Evolutionary conservation across 1,139 yeast species (phyloP), one percentile per base, ranked within the genome.

Genomic region (Pichia terricola): DNA sequence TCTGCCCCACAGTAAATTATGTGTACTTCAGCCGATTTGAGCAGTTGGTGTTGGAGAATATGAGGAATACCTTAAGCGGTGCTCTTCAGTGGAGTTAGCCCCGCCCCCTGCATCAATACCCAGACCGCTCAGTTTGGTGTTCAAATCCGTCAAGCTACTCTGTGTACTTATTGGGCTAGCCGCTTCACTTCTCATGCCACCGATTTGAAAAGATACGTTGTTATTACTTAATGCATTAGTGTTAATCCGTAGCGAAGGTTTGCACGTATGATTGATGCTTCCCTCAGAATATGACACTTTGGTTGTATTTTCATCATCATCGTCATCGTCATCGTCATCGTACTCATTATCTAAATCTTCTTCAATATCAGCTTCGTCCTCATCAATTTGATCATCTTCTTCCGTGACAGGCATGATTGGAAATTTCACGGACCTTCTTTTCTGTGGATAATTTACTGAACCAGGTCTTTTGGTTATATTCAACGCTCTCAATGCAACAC

Each of bases 311-410:
- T 16, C 22, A 16, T 16, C 22, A 16, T 16, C 22, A 16, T 16
- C 22, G 22, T 16, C 22, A 16, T n/a, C n/a, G 32, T 47, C 50
- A 32, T 42, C 50, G 26, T 40, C 35, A 28, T 39, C 41, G 11
- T 47, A 44, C 27, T 47, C 39, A 37, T 42, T 35, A 34, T 43
- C 50, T 2, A 47, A 45, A 28, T 44, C 51, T 26, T 44, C 51
- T 28, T 45, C 50, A 8, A 39, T 34, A 6, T 38, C 35, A 25
- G 28, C 28, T n/a, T 43, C 39, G 5, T 16, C 25, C 8, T 34
- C 35, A 22, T 34, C 25, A n/a, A n/a, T 6, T 34, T 42, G 42
- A 28, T 46, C 51, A 35, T 40, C 44, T 31, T 46, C 51, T 28
- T 46, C 46, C 4, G 45, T 40, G 9, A 48, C 42, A 4, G 49